Conservation (phyloP, 495 filamentous ascomycete species). For the Talaromyces ruber region DNA sequence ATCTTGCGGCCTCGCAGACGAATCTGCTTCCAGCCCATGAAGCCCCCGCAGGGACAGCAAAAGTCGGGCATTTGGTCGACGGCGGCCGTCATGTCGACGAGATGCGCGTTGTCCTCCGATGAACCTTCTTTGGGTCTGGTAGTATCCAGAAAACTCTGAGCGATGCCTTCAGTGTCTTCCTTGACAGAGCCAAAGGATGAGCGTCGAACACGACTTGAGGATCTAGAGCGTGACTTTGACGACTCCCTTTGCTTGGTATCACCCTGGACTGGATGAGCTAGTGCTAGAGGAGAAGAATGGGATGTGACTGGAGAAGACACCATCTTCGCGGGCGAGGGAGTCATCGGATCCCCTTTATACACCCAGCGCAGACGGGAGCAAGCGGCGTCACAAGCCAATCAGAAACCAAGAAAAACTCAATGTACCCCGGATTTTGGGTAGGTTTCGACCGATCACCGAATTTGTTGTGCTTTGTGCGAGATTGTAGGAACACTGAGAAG, state of each 20-base stretch:
- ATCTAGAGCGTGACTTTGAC: slow-evolving; percentile 27
- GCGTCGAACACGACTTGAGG: slow-evolving; percentile 29
- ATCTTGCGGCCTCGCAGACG: slow-evolving; percentile 53
- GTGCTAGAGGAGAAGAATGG: background rate
- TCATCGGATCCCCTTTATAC: background rate
- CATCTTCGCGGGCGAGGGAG: background rate
- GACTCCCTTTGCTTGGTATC: slow-evolving; percentile 14
- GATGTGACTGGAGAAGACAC: background rate
- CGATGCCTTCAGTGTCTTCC: slow-evolving; percentile 44
- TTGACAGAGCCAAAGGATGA: slow-evolving; percentile 38
- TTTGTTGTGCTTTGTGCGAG: background rate
- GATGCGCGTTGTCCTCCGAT: slow-evolving; percentile 12
- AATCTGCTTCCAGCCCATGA: slow-evolving; percentile 66
- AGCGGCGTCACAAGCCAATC: background rate
- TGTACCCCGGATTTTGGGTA: slow-evolving; percentile 30
- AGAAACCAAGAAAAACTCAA: slow-evolving; percentile 11
- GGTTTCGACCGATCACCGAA: slow-evolving; percentile 9
- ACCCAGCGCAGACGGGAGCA: background rate
- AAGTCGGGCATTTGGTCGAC: slow-evolving; percentile 38
- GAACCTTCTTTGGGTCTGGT: slow-evolving; percentile 30
- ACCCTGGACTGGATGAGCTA: background rate
- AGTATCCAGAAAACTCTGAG: slow-evolving; percentile 64
- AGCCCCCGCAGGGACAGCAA: slow-evolving; percentile 64
- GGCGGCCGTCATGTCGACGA: slow-evolving; percentile 4
- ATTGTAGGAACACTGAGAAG: too few relatives aligned